Conservation (phyloP, 2,329 filamentous ascomycete species). For the Akanthomyces lecanii region DNA sequence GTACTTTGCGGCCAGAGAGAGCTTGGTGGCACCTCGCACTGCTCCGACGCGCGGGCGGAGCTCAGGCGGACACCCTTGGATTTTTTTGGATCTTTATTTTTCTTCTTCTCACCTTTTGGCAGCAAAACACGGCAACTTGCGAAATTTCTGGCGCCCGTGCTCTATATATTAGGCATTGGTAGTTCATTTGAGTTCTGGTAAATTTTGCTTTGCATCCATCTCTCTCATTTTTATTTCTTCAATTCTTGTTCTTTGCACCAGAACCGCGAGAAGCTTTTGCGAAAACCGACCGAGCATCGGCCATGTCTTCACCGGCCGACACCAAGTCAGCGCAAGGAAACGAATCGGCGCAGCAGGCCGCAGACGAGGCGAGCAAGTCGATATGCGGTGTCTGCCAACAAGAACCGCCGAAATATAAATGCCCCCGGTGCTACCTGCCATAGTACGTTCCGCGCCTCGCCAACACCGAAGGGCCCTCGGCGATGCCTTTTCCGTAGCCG, state of each 20-base stretch:
- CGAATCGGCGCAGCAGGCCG: not conserved
- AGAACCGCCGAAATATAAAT: constrained; percentile 57
- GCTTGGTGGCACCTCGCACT: not conserved
- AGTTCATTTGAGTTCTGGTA: not conserved
- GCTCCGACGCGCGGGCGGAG: not conserved
- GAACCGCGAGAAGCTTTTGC: not conserved
- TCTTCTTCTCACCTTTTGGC: not conserved
- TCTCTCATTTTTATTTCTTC: not conserved
- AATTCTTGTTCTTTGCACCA: not conserved
- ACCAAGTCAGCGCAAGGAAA: not conserved
- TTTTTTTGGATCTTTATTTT: not conserved
- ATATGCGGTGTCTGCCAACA: constrained; percentile 50
- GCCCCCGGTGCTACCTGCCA: constrained; percentile 52
- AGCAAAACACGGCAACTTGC: not conserved
- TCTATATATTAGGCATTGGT: not conserved
- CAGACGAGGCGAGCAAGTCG: not conserved
- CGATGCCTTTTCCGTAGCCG: not conserved
- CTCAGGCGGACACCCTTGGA: too few species aligned
- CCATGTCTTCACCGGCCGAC: constrained; percentile 4
- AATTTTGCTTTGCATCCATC: not conserved
- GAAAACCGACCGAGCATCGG: not conserved
- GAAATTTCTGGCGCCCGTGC: not conserved
- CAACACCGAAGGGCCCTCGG: not conserved
- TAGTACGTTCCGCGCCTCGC: constrained; percentile 46
- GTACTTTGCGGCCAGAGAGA: not conserved